Base-by-base conservation (phyloP, 805 yeast species). In the Starmerella vaccinii region DNA sequence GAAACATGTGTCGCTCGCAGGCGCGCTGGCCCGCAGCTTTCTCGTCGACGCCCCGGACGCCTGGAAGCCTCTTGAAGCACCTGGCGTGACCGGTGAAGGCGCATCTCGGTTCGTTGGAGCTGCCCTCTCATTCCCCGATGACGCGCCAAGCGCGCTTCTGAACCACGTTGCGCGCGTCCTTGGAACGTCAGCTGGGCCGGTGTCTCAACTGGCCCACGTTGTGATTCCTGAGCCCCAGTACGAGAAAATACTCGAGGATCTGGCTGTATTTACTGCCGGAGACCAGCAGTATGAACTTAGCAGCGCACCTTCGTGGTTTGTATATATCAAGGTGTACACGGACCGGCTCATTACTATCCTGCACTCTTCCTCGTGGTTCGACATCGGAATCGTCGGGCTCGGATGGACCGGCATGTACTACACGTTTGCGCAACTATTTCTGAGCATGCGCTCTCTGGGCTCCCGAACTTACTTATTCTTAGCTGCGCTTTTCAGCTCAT, bases 391-490 rank as follows among this genome's bases (percentile, higher is more conserved):
- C 52, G 81, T 92, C 46, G 73, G 85, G 2, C 64, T 81, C 46
- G 97, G 95, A 2, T 90, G 90, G 65, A 59, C 78, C 24, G 94
- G 94, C 44, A 88, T 89, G 95, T 73, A 84, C 74, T 81, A 84
- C 66, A 85, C 95, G 10, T 76, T 90, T 58, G 68, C 77, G 53
- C 79, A 80, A 53, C 75, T 90, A 27, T 89, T 84, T 60, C 61
- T 77, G 52, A 88, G 86, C 58, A 82, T 90, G 92, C 73, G 73
- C 47, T 70, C 73, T 47, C 70, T 82, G 26, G 96, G 95, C 26
- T 86, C 97, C 27, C 83, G 78, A 59, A 81, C 86, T 60, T 87
- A 95, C 94, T 74, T 92, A 48, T 90, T 84, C 9, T 75, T 84
- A 58, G 78, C 95, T 15, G 81, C 94, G 4, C 67, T 90, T 34